A percentile compares a stretch with the other conserved stretches of the same genome.
phyloP scores from a whole-genome alignment of 2,329 filamentous ascomycete genomes.

The Aspergillus caelatus region DNA sequence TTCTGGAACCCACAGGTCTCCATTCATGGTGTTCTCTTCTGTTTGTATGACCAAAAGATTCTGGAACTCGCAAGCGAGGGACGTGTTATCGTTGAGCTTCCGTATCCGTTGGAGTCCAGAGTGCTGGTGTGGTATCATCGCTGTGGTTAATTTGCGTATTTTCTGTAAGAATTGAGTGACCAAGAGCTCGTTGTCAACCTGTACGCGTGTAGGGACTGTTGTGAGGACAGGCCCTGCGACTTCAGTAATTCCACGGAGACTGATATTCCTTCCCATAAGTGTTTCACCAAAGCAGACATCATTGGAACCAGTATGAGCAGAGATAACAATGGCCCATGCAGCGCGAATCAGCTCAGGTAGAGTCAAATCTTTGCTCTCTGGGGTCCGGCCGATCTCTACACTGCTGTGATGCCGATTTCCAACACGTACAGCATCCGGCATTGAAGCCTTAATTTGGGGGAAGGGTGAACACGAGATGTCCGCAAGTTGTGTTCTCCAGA shows the following conservation, averaged over 20 bases:
- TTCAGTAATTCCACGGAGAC: constrained; percentile 51
- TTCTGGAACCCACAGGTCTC: constrained; percentile 33
- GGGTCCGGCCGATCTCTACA: constrained; percentile 24
- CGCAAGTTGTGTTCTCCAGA: constrained; percentile 36
- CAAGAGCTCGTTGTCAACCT: constrained; percentile 39
- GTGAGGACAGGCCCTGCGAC: constrained; percentile 50
- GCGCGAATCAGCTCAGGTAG: constrained; percentile 55
- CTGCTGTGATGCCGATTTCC: constrained; percentile 29
- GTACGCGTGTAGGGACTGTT: constrained; percentile 43
- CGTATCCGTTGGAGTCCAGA: constrained; percentile 59
- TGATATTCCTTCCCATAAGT: constrained; percentile 56
- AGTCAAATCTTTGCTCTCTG: constrained; percentile 38
- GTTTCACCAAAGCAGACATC: constrained; percentile 60
- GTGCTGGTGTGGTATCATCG: constrained; percentile 67
- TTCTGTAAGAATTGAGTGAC: constrained; percentile 56
- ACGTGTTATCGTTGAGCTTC: constrained; percentile 53
- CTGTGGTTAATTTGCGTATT: constrained; percentile 59
- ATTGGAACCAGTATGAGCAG: constrained; percentile 49
- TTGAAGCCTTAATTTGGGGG: constrained; percentile 28
- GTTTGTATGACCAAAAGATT: constrained; percentile 51
- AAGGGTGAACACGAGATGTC: constrained; percentile 32
- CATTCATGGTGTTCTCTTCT: constrained; percentile 26
- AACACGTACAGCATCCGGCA: constrained; percentile 24
- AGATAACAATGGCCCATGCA: constrained; percentile 56
- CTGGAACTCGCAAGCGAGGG: constrained; percentile 50